Base-by-base conservation (phyloP, 345 rosid genomes). In the Erucastrum elatum region DNA sequence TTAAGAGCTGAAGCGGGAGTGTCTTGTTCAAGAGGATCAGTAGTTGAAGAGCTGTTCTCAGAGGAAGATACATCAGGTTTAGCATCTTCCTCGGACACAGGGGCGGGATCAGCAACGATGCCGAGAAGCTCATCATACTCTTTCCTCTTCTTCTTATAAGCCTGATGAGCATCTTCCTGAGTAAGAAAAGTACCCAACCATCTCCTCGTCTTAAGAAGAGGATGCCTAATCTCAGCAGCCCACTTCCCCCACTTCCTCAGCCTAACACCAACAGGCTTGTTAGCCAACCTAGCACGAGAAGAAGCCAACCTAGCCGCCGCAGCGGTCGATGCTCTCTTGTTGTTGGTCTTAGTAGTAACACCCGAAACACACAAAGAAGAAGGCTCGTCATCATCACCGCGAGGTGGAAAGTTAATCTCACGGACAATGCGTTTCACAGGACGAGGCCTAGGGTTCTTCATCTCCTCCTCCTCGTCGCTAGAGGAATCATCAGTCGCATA, bases 191-290 rank as follows among this genome's bases (percentile, higher is more conserved):
- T 93, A 53, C 99, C 99, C 79, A 96, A 84, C 99, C 99, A 96
- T 31, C 78, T 83, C 77, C 99, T 87, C 25, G 74, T 74, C 25
- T 83, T 87, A 35, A 81, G 80, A 2, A 87, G 35, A 0, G 99
- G 97, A 78, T 96, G 87, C 13, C 98, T 78, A 44, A 96, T 96
- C 80, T 96, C 99, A 68, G 99, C 99, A 6, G 99, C 98, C 98
- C 98, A 96, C 64, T 91, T 96, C 0, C 99, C 99, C 99, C 99
- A 96, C 73, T 93, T 96, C 72, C 99, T 83, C 63, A 85, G 97
- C 75, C 99, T 82, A 35, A 96, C 95, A 41, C 99, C 99, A 53
- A 82, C 85, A 61, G 81, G 81, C 77, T 81, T 81, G 75, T 81
- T 80, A 31, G 31, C 8, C 53, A 55, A 41, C 58, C 34, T 71